Evolutionary conservation across 129 eudicot genomes (phyloP).

Genomic region (Escallonia herrerae): DNA sequence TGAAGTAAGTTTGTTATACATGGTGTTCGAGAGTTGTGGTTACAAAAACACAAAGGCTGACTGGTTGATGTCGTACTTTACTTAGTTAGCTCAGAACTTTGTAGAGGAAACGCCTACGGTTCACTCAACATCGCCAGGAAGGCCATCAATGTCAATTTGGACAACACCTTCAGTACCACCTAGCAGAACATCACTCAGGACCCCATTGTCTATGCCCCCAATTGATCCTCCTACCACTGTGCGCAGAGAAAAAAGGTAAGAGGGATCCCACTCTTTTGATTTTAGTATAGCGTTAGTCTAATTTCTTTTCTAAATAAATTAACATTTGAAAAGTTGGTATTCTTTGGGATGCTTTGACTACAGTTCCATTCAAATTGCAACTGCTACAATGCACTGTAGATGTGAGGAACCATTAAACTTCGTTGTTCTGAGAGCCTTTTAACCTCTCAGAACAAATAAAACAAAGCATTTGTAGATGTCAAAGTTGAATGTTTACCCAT

Average conservation of each 20-base stretch:
- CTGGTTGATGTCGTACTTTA: constrained; percentile 13
- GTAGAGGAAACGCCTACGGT: constrained; percentile 52
- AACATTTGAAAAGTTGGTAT: too few relatives aligned
- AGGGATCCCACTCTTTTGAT: background rate
- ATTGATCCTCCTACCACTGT: constrained; percentile 67
- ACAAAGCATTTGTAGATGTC: too few relatives aligned
- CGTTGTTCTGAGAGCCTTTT: too few relatives aligned
- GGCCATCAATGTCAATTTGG: constrained; percentile 47
- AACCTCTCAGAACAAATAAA: too few relatives aligned
- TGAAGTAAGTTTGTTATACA: background rate
- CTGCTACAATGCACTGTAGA: too few relatives aligned
- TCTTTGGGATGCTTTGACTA: too few relatives aligned
- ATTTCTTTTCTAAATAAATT: too few relatives aligned
- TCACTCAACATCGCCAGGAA: constrained; percentile 47
- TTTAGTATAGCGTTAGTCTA: too few relatives aligned
- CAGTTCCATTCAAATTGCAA: too few relatives aligned
- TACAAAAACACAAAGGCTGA: constrained; percentile 10
- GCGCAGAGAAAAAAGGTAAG: constrained; percentile 51
- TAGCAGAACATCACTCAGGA: constrained; percentile 48
- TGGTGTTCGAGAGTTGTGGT: background rate
- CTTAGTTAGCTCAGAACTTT: constrained; percentile 44
- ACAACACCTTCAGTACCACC: constrained; percentile 45
- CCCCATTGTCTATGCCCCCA: constrained; percentile 63
- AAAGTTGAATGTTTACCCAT: too few relatives aligned
- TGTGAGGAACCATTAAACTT: too few relatives aligned